Evolutionary conservation across 2,329 filamentous ascomycete species (phyloP), one percentile per base, ranked within the genome.

Genomic region (Myriosclerotinia curreyana): DNA sequence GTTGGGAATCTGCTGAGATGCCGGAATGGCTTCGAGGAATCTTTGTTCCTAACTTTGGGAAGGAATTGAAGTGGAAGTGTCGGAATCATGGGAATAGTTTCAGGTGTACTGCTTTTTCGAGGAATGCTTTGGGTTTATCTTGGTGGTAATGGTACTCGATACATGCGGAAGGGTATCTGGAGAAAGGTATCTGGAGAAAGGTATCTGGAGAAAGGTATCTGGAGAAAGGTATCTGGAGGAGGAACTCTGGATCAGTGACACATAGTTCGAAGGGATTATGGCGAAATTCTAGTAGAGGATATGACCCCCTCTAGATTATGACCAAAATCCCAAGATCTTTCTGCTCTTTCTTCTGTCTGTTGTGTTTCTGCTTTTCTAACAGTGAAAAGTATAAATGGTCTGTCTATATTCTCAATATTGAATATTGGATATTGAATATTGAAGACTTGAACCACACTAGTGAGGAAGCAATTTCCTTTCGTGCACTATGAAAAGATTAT

Each of bases 1-100:
- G n/a, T 36, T 36, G 15, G 15, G 42, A 6, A 14, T 6, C 8
- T 20, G 7, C n/a, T 7, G 34, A 42, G 7, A 7, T 51, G 14
- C 58, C 22, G 6, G 25, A 36, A 52, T 60, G 58, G 58, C 36
- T 60, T n/a, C 46, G 40, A 20, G 46, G 34, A 17, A 51, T 40
- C 12, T 52, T 52, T 40, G 14, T 40, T 52, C 22, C 31, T 15
- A 36, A 51, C 25, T n/a, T 14, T 40, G 46, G n/a, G 17, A 20
- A 40, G 22, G 34, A 0, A 1, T 52, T 60, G 34, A 31, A 60
- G 22, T 60, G 31, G 48, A n/a, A 2, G 5, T 60, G 22, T 38
- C 2, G 5, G 22, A 15, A 52, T 15, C 34, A 28, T 4, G 22
- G 25, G 9, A 5, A 22, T 1, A 9, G 15, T 40, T 60, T 60